These are phyloP conservation scores for Amanita jacksonii DNA, from an alignment of 768 basidiomycete genomes.

Conservation along the genomic window DNA sequence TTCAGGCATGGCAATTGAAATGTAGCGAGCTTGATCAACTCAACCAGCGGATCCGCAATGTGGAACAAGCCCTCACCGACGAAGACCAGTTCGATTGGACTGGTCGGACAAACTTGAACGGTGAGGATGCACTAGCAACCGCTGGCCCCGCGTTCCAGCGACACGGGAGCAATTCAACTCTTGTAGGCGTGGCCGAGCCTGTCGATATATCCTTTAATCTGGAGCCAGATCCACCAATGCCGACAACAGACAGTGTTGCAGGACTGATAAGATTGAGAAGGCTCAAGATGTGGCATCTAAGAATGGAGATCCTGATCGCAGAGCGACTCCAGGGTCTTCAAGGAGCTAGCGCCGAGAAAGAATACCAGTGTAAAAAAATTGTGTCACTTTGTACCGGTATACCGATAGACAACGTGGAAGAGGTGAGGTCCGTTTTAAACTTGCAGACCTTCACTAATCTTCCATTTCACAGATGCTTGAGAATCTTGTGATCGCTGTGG, in stretches of 20 bases:
- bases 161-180: constrained; percentile 57
- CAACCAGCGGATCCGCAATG: constrained; percentile 72
- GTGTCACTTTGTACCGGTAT: constrained; percentile 85
- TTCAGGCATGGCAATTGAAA: constrained; percentile 63
- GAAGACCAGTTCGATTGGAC: constrained; percentile 89
- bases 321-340: constrained; percentile 60
- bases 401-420: constrained; percentile 81
- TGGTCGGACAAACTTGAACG: constrained; percentile 49
- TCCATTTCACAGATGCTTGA: constrained; percentile 60
- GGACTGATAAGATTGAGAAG: constrained; percentile 65
- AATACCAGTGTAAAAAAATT: constrained; percentile 86
- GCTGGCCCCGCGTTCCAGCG: constrained; percentile 63
- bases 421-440: constrained; percentile 34
- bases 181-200: constrained; percentile 53
- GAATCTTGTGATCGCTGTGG: constrained; percentile 75
- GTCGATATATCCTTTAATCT: constrained; percentile 56
- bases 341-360: constrained; percentile 79
- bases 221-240: constrained; percentile 68
- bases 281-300: constrained; percentile 74
- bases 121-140: constrained; percentile 26
- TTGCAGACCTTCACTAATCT: constrained; percentile 11
- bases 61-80: constrained; percentile 67
- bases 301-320: constrained; percentile 68
- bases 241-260: constrained; percentile 44
- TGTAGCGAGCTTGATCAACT: constrained; percentile 76